Evolutionary conservation across 2,329 filamentous ascomycete species (phyloP), one percentile per base, ranked within the genome.

Genomic region (Verticillium klebahnii): DNA sequence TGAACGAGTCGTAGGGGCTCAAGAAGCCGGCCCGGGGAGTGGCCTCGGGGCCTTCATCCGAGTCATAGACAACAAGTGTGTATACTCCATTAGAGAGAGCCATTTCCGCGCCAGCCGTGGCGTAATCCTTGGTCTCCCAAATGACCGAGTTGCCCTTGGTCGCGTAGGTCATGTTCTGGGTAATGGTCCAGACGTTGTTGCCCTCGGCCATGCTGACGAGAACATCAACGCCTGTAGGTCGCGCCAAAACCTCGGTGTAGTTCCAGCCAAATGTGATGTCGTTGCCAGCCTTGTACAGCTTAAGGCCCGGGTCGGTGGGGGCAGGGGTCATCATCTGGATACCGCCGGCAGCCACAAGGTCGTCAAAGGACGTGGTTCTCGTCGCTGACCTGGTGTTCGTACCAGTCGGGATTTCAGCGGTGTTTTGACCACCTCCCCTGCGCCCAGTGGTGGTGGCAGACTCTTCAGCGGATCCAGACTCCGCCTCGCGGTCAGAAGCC

Each of bases 211-310:
- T 86, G 66, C 82, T 84, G 37, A 85, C 77, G 62, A 87, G 72
- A 15, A 89, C 77, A 65, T 89, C 85, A 62, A 89, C 70, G 50
- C 85, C 86, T 3, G 83, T 85, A 2, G 87, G 87, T 1, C 78
- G 82, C 31, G 76, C 84, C 61, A 80, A 77, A 34, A 89, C 72
- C 55, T 81, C 82, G 3, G 87, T 89, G 76, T 88, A 89, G 74
- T 89, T 89, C 85, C 86, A 89, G 56, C 75, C 80, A 73, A 84
- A 86, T 15, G 85, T 88, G 54, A 88, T 76, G 55, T 77, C 77
- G 69, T 87, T 81, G 64, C 84, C 82, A 64, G 89, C 85, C 69
- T 85, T 85, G 79, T 84, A 88, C 50, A 86, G 78, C 62, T 81
- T 77, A 11, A 78, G 77, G 31, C 77, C 76, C 12, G 75, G 74